phyloP scores from a whole-genome alignment of 2,329 filamentous ascomycete genomes.

The Cercospora berteroae region DNA sequence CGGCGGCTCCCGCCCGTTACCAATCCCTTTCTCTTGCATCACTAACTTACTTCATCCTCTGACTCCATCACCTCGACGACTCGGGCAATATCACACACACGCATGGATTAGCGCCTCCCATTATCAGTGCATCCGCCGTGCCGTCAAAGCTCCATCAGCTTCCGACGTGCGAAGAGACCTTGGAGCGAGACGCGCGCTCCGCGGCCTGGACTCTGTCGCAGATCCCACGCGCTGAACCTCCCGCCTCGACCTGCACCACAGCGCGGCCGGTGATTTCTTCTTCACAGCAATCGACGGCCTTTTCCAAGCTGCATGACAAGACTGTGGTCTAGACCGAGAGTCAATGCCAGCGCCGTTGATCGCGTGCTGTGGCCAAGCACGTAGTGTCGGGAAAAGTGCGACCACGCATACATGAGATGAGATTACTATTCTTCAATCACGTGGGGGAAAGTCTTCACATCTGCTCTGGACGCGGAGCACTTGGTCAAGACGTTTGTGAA shows the following conservation, averaged over 20 bases:
- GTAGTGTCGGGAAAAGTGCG: background rate
- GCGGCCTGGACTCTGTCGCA: background rate
- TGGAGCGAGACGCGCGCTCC: background rate
- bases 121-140: background rate
- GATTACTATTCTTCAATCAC: background rate
- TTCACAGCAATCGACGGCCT: background rate
- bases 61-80: background rate
- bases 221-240: background rate
- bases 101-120: background rate
- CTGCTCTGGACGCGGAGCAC: background rate
- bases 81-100: background rate
- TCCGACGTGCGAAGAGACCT: background rate
- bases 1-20: background rate
- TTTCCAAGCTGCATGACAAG: background rate
- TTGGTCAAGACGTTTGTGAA: background rate
- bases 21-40: background rate
- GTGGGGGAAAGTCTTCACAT: background rate
- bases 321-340: background rate
- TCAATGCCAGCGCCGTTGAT: background rate
- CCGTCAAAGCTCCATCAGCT: background rate
- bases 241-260: background rate
- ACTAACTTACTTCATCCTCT: background rate
- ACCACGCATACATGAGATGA: background rate
- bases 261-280: background rate
- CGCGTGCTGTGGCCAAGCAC: background rate